These are phyloP conservation scores for Spiraea crenata DNA, from an alignment of 331 rosid species.

Conservation along the genomic window DNA sequence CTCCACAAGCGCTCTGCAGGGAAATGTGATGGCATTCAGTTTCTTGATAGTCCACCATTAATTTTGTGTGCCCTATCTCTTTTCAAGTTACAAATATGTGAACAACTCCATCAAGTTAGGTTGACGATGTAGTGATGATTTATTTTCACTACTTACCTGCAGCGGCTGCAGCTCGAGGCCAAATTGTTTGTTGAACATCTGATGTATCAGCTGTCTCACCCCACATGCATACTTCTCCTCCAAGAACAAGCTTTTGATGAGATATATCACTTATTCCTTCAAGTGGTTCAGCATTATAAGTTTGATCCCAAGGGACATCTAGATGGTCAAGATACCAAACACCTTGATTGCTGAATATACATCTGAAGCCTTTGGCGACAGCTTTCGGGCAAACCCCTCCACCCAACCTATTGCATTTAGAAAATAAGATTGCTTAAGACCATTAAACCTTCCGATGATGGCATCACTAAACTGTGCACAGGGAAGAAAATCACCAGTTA, in stretches of 20 bases:
- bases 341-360: slow-evolving; percentile 97
- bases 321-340: slow-evolving; percentile 96
- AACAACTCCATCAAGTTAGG: neutral
- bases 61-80: neutral
- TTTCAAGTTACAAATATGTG: neutral
- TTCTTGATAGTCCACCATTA: too few relatives aligned
- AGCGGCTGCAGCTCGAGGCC: slow-evolving; percentile 99
- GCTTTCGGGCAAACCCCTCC: slow-evolving; percentile 83
- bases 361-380: slow-evolving; percentile 79
- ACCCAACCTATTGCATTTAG: slow-evolving; percentile 58
- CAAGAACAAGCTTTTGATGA: slow-evolving; percentile 73
- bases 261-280: slow-evolving; percentile 57
- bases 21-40: slow-evolving; percentile 8
- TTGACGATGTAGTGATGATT: neutral
- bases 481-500: slow-evolving; percentile 69
- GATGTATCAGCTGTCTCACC: slow-evolving; percentile 84
- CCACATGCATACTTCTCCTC: slow-evolving; percentile 99
- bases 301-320: slow-evolving; percentile 82
- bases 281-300: slow-evolving; percentile 75
- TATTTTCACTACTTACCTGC: slow-evolving; percentile 61
- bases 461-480: slow-evolving; percentile 10
- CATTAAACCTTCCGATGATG: slow-evolving; percentile 11
- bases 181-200: slow-evolving; percentile 80
- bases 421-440: slow-evolving; percentile 4
- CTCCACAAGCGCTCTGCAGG: slow-evolving; percentile 85